Evolutionary conservation across 129 eudicot genomes (phyloP), one percentile per base, ranked within the genome.

Genomic region (Silybum marianum): DNA sequence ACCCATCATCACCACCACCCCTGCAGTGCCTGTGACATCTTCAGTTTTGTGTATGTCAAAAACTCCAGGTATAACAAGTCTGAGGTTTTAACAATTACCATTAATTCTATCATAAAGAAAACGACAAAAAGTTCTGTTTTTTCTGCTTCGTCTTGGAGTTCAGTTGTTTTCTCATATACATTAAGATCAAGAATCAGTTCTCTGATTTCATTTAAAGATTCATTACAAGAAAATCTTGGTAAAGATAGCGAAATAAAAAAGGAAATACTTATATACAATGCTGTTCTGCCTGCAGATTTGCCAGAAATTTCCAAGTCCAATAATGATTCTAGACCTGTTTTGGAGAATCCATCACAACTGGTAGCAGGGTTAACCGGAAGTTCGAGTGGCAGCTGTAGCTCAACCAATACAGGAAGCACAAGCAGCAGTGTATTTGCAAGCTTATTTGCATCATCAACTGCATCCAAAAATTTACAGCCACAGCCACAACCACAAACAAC

Each of bases 351-450:
- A 58, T 82, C 90, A 28, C 81, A 82, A 68, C 13, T 75, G 58
- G 74, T 75, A 25, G 72, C 81, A 6, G 88, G 87, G 22, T 75
- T 85, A 44, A 86, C 82, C 7, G 88, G 87, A 77, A 84, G 90
- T 84, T 84, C 92, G 84, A 81, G 84, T 40, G 88, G 86, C 75
- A 90, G 86, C 67, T 82, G 87, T 88, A 83, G 86, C 74, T 87
- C 97, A 32, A 81, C 90, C 81, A 88, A 90, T 81, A 85, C 81
- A 6, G 95, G 92, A 75, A 90, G 92, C 87, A 87, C 95, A 38
- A 91, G 89, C 84, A 91, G 92, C 82, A 86, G 79, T 75, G 97
- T 91, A 26, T 93, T 96, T 80, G 93, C 99, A 38, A 96, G 97
- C 85, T 76, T 93, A 23, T 96, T 93, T 87, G 91, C 97, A 66